Percentiles rank a stretch among this genome's conserved stretches.
Conservation (phyloP, 345 rosid genomes). For the Nasturtium officinale region DNA sequence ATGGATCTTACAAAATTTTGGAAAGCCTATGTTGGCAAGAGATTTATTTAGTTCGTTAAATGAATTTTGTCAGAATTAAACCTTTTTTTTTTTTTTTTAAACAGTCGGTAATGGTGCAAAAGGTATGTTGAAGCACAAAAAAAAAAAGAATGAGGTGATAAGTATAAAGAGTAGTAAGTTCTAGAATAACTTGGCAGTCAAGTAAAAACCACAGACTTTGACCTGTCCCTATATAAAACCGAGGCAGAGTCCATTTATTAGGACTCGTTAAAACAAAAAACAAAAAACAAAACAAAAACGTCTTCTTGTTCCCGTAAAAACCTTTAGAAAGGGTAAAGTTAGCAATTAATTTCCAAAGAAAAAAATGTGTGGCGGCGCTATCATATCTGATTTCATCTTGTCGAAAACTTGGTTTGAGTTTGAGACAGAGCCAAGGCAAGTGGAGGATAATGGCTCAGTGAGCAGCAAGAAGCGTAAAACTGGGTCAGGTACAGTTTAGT, state of each 20-base stretch:
- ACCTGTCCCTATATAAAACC: constrained; percentile 6
- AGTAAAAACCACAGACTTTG: constrained; percentile 26
- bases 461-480: constrained; percentile 38
- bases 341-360: background rate
- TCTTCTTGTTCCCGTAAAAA: background rate
- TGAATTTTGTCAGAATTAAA: background rate
- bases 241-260: background rate
- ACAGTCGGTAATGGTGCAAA: background rate
- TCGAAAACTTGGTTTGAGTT: constrained; percentile 27
- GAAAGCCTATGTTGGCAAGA: background rate
- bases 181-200: constrained; percentile 39
- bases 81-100: background rate
- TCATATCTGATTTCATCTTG: constrained; percentile 52
- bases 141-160: background rate
- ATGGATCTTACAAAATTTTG: background rate
- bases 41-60: background rate
- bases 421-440: constrained; percentile 17
- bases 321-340: background rate
- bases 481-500: constrained; percentile 47
- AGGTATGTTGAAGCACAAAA: background rate
- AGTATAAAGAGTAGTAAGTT: background rate
- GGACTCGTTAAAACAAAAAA: background rate
- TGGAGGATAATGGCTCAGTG: constrained; percentile 2
- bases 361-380: constrained; percentile 79
- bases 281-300: background rate